Conservation (phyloP, 106 monocot species). For the Hemerocallis citrina region DNA sequence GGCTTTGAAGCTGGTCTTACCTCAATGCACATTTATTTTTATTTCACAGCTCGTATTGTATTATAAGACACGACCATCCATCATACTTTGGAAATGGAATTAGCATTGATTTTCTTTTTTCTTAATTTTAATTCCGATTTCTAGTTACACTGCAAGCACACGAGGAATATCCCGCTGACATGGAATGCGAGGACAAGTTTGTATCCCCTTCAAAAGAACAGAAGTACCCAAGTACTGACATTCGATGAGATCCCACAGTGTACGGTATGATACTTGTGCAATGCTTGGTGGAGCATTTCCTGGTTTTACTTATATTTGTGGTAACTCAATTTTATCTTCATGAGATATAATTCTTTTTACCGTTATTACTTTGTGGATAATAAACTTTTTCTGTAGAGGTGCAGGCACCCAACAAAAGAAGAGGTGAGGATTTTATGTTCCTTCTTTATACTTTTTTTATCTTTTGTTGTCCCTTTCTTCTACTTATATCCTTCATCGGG, state of each 20-base stretch:
- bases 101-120: neutral
- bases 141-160: conserved; percentile 84
- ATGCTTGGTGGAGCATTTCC: neutral
- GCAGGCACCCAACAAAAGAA: conserved; percentile 34
- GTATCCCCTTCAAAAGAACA: conserved; percentile 78
- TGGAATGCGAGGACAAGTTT: conserved; percentile 94
- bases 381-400: conserved; percentile 27
- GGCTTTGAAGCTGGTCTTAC: too few relatives aligned
- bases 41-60: too few relatives aligned
- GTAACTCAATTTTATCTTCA: conserved; percentile 16
- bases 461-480: neutral
- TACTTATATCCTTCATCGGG: neutral
- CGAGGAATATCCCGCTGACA: conserved; percentile 49
- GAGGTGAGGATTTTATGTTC: conserved; percentile 29
- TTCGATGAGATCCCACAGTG: conserved; percentile 73
- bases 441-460: neutral
- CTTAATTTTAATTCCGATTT: neutral
- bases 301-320: neutral
- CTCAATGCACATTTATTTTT: too few relatives aligned
- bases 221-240: conserved; percentile 41
- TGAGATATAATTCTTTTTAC: conserved; percentile 3
- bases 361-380: neutral
- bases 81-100: too few relatives aligned
- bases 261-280: conserved; percentile 30
- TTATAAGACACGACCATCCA: too few relatives aligned